Base-by-base conservation (phyloP, 169 alveolate species). In the Amoebophrya sp. region DNA sequence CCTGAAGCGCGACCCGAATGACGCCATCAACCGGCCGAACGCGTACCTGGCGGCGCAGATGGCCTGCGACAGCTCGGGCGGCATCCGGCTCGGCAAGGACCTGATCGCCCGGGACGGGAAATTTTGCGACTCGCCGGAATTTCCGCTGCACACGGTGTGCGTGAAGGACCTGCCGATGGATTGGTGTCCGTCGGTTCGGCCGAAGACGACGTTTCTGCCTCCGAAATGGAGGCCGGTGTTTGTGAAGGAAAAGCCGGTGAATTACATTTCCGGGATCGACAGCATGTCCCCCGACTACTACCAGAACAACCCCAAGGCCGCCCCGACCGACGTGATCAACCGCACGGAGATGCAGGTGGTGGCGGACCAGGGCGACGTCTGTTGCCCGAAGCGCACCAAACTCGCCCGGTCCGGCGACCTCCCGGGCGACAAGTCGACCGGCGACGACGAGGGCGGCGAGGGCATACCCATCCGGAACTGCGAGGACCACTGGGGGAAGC, bases 401-500 rank as follows among this genome's bases (percentile, higher is more conserved):
- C 35, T 1, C 32, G 83, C 18, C 32, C 2, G 10, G 83, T 12
- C 18, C 38, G 32, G 32, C 38, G 32, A 7, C 35, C 12, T n/a
- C 38, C 38, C 83, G 83, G 32, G 12, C 7, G 83, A n/a, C 38
- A 66, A 66, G 35, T 2, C 29, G 32, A n/a, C 83, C 38, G 18
- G 10, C 38, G 39, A 18, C 83, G 35, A 12, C 35, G 83, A 18
- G 29, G 83, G 83, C 29, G 83, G 35, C 12, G 83, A 66, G 39
- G 83, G 83, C 35, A 0, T 66, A 25, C 83, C 83, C 29, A 25
- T 66, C 35, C 29, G 83, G 35, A 18, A 66, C 83, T 66, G 83
- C 83, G 83, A 66, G 83, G 83, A 66, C 83, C 83, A 66, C 83
- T 66, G 83, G 83, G 35, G 35, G 39, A 7, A 66, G 83, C 83